These are phyloP conservation scores for Amylocystis lapponica DNA, from an alignment of 768 basidiomycete genomes.

Conservation along the genomic window DNA sequence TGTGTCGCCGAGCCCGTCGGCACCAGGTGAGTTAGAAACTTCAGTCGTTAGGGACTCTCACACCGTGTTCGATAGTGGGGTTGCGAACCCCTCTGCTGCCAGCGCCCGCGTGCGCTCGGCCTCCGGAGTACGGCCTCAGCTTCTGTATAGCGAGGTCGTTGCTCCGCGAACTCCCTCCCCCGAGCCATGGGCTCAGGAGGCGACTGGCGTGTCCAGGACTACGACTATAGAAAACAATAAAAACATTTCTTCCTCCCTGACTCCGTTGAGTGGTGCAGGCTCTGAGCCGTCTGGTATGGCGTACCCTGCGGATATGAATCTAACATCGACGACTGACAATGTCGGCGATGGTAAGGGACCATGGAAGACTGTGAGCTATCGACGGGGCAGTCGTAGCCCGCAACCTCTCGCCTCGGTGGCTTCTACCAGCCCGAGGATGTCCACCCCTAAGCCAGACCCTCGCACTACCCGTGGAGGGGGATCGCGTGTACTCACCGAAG, in stretches of 20 bases:
- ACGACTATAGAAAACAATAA: background rate
- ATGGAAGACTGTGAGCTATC: conserved; percentile 1
- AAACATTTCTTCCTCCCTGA: background rate
- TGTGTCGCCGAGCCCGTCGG: background rate
- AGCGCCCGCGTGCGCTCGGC: conserved; percentile 1
- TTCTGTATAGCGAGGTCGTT: conserved; percentile 7
- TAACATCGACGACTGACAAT: too few species aligned
- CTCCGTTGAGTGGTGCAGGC: background rate
- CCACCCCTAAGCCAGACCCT: background rate
- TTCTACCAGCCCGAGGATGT: background rate
- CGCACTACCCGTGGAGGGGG: background rate
- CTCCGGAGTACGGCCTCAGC: background rate
- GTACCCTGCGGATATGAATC: conserved; percentile 5
- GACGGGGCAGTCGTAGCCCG: too few species aligned
- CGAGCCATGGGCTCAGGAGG: background rate
- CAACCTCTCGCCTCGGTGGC: conserved; percentile 1
- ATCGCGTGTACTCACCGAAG: background rate
- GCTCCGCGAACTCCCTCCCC: conserved; percentile 7
- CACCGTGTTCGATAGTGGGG: background rate
- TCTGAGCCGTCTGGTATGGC: background rate
- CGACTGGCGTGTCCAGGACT: background rate
- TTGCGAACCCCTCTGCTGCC: background rate
- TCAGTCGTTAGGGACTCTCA: background rate
- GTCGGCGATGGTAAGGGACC: conserved; percentile 4
- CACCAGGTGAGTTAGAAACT: conserved; percentile 1